Evolutionary conservation across 140 eudicot genomes (phyloP), one percentile per base, ranked within the genome.

Genomic region (Oenanthe javanica): DNA sequence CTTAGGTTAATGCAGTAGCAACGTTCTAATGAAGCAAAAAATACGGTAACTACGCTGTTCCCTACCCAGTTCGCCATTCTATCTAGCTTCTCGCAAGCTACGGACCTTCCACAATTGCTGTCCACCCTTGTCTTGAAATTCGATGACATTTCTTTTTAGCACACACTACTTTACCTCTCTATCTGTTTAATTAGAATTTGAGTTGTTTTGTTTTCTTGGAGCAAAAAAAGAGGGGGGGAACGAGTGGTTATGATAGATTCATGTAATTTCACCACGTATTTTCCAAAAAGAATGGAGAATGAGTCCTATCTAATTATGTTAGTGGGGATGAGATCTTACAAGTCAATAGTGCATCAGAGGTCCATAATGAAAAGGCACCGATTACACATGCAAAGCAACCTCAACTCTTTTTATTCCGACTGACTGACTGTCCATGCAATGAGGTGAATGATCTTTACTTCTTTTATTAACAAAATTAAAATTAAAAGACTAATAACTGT

Each of bases 11-110:
- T 49, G 63, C 78, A 75, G 43, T 48, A 48, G 23, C 78, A 75
- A 13, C 78, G 78, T 75, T 75, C 63, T 45, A 75, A 75, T 48
- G 78, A 75, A 7, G 78, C 78, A 23, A 75, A 75, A 18, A 75
- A 75, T 3, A 27, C 63, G 12, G 63, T 75, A 25, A 36, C 78
- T 10, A 75, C 78, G 23, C 61, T 75, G 59, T 23, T 75, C 21
- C 78, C 78, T 47, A 75, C 78, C 78, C 78, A 75, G 25, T 75
- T 75, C 7, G 78, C 78, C 78, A 75, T 27, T 21, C 27, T 75
- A 25, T 75, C 78, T 21, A 75, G 78, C 46, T 48, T 75, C 63
- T 48, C 45, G 78, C 78, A 75, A 42, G 31, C 55, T 27, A 73
- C 9, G 42, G 50, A 73, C 31, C 23, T 43, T 31, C 25, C 77